Conservation (phyloP, 148 eudicot species). For the Talinum fruticosum region DNA sequence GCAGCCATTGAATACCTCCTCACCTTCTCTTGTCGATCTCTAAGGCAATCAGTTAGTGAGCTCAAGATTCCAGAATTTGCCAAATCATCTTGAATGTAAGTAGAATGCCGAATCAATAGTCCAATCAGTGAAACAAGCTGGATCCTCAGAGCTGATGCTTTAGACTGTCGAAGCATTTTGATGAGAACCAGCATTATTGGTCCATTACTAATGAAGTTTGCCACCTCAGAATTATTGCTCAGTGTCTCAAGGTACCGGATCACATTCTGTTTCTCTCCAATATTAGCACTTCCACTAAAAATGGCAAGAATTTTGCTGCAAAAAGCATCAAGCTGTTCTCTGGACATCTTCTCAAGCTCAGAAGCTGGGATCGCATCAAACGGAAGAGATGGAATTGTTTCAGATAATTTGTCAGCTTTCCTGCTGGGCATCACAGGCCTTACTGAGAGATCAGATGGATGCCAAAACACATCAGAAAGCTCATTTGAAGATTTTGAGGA, state of each 20-base stretch:
- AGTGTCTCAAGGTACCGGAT: slow-evolving; percentile 83
- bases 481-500: slow-evolving; percentile 50
- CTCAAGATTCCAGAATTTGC: slow-evolving; percentile 81
- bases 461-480: slow-evolving; percentile 84
- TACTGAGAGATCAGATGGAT: slow-evolving; percentile 96
- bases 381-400: slow-evolving; percentile 58
- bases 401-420: slow-evolving; percentile 70
- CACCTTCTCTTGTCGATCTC: slow-evolving; percentile 94
- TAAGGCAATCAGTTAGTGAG: slow-evolving; percentile 75
- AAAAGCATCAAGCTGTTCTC: slow-evolving; percentile 63
- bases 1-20: slow-evolving; percentile 99
- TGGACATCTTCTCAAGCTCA: slow-evolving; percentile 73
- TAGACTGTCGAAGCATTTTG: slow-evolving; percentile 86
- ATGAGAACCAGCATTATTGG: slow-evolving; percentile 70
- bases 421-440: slow-evolving; percentile 97
- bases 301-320: slow-evolving; percentile 42
- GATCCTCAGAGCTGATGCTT: slow-evolving; percentile 76
- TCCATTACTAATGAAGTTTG: slow-evolving; percentile 86
- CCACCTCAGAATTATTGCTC: slow-evolving; percentile 78
- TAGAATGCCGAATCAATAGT: slow-evolving; percentile 80
- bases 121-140: slow-evolving; percentile 91
- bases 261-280: slow-evolving; percentile 75
- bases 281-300: slow-evolving; percentile 54
- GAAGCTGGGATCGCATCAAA: slow-evolving; percentile 58
- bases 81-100: slow-evolving; percentile 73